These are phyloP conservation scores for Glonium stellatum DNA, from an alignment of 495 filamentous ascomycete genomes.

Conservation along the genomic window DNA sequence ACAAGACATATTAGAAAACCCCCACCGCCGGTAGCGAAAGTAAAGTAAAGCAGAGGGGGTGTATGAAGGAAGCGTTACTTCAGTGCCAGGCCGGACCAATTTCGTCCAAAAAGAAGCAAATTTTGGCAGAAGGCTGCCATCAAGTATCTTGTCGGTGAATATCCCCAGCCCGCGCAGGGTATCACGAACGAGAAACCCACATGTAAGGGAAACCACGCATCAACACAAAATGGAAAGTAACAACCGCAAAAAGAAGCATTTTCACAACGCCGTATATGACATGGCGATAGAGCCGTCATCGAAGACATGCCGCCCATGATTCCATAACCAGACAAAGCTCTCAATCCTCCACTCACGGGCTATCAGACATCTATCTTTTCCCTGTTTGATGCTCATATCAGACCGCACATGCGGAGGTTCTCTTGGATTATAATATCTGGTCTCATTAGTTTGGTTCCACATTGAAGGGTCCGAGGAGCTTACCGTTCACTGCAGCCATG, in stretches of 20 bases:
- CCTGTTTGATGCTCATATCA: conserved; percentile 58
- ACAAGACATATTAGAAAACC: neutral
- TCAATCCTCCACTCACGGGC: neutral
- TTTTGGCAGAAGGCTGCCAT: neutral
- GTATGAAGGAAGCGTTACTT: neutral
- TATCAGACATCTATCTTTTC: neutral
- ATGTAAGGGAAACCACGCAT: neutral
- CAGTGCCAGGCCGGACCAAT: neutral
- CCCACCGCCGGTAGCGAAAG: neutral
- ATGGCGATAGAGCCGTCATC: conserved; percentile 13
- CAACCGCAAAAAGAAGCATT: conserved; percentile 19
- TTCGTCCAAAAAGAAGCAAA: conserved; percentile 6
- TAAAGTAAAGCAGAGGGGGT: neutral
- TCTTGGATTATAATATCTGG: conserved; percentile 99
- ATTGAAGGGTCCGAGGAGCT: conserved; percentile 28
- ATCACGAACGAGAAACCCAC: conserved; percentile 24
- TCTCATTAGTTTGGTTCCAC: conserved; percentile 10
- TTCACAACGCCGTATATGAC: conserved; percentile 28
- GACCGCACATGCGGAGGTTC: conserved; percentile 93
- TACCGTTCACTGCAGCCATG: conserved; percentile 99
- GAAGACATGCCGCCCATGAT: conserved; percentile 25
- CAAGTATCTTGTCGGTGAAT: conserved; percentile 16
- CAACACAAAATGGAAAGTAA: conserved; percentile 3
- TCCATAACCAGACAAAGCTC: conserved; percentile 10
- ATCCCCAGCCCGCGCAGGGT: conserved; percentile 26